Percentiles rank a stretch among this genome's conserved stretches.
These are phyloP conservation scores for Globisporangium okanoganense DNA, from an alignment of 352 stramenopile genomes.

Conservation along the genomic window DNA sequence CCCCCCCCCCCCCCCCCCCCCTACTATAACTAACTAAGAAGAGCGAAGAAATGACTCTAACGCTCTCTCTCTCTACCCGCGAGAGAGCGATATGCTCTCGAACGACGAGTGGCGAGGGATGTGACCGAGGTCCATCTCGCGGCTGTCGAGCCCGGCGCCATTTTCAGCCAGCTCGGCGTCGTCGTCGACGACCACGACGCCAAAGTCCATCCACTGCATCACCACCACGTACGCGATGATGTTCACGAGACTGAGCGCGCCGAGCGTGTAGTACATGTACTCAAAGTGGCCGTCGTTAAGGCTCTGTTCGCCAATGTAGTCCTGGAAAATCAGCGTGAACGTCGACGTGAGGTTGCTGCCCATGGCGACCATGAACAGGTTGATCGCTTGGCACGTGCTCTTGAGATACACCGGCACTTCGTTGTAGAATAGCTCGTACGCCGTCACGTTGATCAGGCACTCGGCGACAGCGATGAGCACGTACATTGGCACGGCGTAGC, in stretches of 20 bases:
- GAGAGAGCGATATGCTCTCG: conserved; percentile 58
- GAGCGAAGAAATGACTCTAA: too few species aligned
- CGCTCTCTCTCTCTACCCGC: conserved; percentile 8
- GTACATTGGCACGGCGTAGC: conserved; percentile 80
- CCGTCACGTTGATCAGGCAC: conserved; percentile 86
- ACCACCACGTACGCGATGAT: conserved; percentile 67
- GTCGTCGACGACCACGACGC: conserved; percentile 71
- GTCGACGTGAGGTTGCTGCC: conserved; percentile 86
- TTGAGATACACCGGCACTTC: conserved; percentile 86
- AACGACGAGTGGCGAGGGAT: conserved; percentile 41
- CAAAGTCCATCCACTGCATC: conserved; percentile 88
- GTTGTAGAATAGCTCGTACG: conserved; percentile 87
- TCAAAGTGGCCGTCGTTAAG: conserved; percentile 84
- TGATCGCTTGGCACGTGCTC: conserved; percentile 85
- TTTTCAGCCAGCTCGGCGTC: conserved; percentile 60
- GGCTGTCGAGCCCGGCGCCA: conserved; percentile 13
- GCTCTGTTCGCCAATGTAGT: conserved; percentile 52
- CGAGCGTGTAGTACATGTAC: conserved; percentile 89
- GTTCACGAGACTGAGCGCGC: conserved; percentile 67
- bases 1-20: too few species aligned
- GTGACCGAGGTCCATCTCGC: too few species aligned
- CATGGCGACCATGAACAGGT: conserved; percentile 87
- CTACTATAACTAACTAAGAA: too few species aligned
- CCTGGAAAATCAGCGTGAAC: conserved; percentile 83
- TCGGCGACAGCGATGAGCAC: conserved; percentile 73